phyloP scores from a whole-genome alignment of 2,329 filamentous ascomycete genomes.

The Westerdykella aurantiaca region DNA sequence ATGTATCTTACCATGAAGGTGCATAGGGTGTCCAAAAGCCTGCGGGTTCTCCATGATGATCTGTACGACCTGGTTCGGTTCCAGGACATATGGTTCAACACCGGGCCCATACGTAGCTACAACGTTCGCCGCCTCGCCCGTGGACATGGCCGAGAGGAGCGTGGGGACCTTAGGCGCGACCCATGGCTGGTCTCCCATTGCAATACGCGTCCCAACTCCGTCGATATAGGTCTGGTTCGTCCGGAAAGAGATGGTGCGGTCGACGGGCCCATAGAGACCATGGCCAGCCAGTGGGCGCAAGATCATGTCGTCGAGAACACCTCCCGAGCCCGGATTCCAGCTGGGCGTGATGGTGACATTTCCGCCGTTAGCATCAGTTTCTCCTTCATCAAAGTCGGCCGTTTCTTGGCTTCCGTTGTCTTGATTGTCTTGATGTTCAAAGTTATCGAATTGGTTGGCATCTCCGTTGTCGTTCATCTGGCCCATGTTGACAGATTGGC shows the following conservation, averaged over 20 bases:
- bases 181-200: constrained; percentile 60
- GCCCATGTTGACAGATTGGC: no score
- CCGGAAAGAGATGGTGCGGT: constrained; percentile 55
- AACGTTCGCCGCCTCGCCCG: constrained; percentile 46
- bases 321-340: constrained; percentile 53
- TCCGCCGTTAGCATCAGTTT: no score
- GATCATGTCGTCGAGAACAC: constrained; percentile 63
- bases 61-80: constrained; percentile 30
- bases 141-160: constrained; percentile 66
- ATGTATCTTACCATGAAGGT: constrained; percentile 19
- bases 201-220: constrained; percentile 49
- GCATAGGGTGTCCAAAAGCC: constrained; percentile 41
- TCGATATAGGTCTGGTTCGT: constrained; percentile 57
- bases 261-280: constrained; percentile 54
- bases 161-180: constrained; percentile 66
- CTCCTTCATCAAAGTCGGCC: no score
- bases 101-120: constrained; percentile 47
- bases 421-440: no score
- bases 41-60: constrained; percentile 34
- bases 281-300: constrained; percentile 63
- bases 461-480: no score
- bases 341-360: constrained; percentile 36
- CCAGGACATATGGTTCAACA: constrained; percentile 40
- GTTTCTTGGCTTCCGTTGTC: no score
- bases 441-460: no score